Evolutionary conservation across 805 yeast genomes (phyloP), one percentile per base, ranked within the genome.

Genomic region (Pichia californica): DNA sequence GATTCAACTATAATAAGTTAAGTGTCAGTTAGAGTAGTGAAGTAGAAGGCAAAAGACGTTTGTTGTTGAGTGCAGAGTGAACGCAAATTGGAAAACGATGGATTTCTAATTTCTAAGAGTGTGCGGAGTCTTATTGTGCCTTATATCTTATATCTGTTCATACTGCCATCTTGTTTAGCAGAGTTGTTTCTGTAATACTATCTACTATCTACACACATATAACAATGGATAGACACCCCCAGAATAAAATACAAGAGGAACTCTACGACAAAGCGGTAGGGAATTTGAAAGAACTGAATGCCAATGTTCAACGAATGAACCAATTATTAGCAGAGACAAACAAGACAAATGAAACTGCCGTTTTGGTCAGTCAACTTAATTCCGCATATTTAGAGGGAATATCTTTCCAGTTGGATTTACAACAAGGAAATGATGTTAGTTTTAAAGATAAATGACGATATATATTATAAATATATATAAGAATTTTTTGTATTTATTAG

Each of bases 241-340:
- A 86, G 56, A 89, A 84, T 54, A 83, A 82, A 56, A 83, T 77
- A 7, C 95, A 87, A 57, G 80, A 76, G 50, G 87, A 87, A 14
- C 67, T 88, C 19, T 67, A 83, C 32, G 76, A 85, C 10, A 76
- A 95, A 49, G 84, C 86, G n/a, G 77, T 83, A 39, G 77, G 75
- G 59, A 84, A 83, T 52, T 77, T 85, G 81, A 88, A 83, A 53
- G 70, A 80, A 48, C 64, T 87, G 50, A 87, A 87, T 56, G 84
- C 79, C 47, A 81, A 88, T 30, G 76, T 87, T 1, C 71, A 68
- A 9, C 74, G 77, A 3, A 64, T 86, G 55, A 88, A 85, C 59
- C 68, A 74, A 42, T 70, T 78, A 15, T 62, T 87, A 28, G 74
- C 73, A 40, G 72, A 78, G 40, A 76, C 83, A 11, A 85, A 82